These are phyloP conservation scores for Cryptococcus amylolentus DNA, from an alignment of 1,284 basidiomycete species.

Conservation along the genomic window DNA sequence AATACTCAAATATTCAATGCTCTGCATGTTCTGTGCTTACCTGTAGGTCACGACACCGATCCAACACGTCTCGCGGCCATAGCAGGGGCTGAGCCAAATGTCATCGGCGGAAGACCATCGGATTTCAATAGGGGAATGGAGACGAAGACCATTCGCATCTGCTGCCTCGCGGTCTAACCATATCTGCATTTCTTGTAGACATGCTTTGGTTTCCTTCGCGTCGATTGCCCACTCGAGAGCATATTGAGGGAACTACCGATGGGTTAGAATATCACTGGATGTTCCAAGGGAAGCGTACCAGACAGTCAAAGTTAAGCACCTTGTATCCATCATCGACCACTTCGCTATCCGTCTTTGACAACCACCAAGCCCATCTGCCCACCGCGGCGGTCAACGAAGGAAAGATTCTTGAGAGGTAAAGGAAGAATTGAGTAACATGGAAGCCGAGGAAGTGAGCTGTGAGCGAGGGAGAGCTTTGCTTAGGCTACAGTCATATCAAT, in stretches of 20 bases:
- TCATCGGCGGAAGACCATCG: constrained; percentile 85
- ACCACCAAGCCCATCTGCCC: constrained; percentile 47
- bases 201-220: constrained; percentile 55
- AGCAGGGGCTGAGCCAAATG: constrained; percentile 88
- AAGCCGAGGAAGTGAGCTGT: constrained; percentile 69
- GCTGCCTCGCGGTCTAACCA: constrained; percentile 71
- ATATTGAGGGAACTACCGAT: constrained; percentile 70
- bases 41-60: constrained; percentile 95
- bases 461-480: constrained; percentile 49
- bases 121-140: constrained; percentile 92
- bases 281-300: constrained; percentile 23
- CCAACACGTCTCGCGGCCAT: constrained; percentile 78
- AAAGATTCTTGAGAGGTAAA: constrained; percentile 58
- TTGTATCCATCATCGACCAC: constrained; percentile 68
- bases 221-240: constrained; percentile 88
- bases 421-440: constrained; percentile 73
- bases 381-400: constrained; percentile 45
- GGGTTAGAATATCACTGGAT: neutral
- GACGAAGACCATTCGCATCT: constrained; percentile 68
- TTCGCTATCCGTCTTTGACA: constrained; percentile 34
- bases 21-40: constrained; percentile 54
- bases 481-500: constrained; percentile 48
- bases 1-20: neutral
- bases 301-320: constrained; percentile 74
- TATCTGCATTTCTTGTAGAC: constrained; percentile 67